Conservation (phyloP, 176 grass and related monocot genomes). For the Tillandsia leiboldiana region DNA sequence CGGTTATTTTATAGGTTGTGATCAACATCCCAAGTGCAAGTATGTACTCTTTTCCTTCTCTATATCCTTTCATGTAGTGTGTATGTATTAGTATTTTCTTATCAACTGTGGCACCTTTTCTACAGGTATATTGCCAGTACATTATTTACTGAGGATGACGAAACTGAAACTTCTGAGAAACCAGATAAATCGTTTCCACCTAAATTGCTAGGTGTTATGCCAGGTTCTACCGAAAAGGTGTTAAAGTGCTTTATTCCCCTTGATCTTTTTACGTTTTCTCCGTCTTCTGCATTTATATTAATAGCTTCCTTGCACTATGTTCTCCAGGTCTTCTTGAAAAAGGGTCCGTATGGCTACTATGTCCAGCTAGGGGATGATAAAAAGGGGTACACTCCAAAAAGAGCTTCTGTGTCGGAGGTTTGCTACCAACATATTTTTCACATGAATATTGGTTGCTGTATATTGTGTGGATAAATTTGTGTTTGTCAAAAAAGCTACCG, state of each 20-base stretch:
- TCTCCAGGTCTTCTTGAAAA: constrained; percentile 70
- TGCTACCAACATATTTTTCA: constrained; percentile 11
- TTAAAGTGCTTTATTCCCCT: constrained; percentile 6
- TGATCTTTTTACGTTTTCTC: constrained; percentile 14
- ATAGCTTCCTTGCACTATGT: constrained; percentile 1
- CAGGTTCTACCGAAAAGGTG: constrained; percentile 62
- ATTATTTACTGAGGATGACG: constrained; percentile 60
- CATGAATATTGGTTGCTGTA: not conserved
- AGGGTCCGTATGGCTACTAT: constrained; percentile 81
- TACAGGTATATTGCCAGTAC: constrained; percentile 65
- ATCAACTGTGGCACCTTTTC: not conserved
- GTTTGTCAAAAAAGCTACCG: not conserved
- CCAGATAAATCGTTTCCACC: constrained; percentile 31
- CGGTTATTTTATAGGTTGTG: constrained; percentile 90
- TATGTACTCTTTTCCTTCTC: constrained; percentile 24
- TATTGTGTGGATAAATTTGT: constrained; percentile 1
- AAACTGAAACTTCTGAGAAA: constrained; percentile 32
- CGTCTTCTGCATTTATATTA: not conserved
- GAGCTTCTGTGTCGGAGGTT: constrained; percentile 63
- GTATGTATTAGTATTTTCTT: not conserved
- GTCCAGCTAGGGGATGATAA: constrained; percentile 80
- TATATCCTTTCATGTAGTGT: constrained; percentile 5
- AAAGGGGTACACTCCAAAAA: constrained; percentile 54
- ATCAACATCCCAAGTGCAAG: constrained; percentile 91
- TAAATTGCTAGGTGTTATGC: constrained; percentile 52